Conservation (phyloP, 306 rosid genomes). For the Castanea sativa region DNA sequence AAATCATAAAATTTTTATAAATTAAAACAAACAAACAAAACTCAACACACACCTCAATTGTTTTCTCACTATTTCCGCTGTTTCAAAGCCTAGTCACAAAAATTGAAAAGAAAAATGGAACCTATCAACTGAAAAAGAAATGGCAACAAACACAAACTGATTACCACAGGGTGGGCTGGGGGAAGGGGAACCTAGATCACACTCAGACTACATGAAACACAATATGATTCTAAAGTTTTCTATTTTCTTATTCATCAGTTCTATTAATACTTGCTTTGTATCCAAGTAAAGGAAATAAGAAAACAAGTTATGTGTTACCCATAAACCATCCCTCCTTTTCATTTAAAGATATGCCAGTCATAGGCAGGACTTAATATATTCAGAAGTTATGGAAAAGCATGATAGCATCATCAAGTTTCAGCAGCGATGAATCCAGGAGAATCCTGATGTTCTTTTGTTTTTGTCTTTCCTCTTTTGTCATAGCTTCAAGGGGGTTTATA, state of each 20-base stretch:
- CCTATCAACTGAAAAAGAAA: background rate
- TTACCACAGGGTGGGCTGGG: background rate
- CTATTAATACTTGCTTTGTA: background rate
- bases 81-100: too few species aligned
- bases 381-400: conserved; percentile 95
- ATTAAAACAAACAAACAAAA: too few species aligned
- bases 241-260: background rate
- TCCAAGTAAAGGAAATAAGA: background rate
- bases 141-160: background rate
- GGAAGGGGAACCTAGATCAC: background rate
- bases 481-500: conserved; percentile 40
- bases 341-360: conserved; percentile 2
- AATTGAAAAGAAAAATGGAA: too few species aligned
- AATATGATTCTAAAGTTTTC: background rate
- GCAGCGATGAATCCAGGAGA: conserved; percentile 54
- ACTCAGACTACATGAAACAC: background rate
- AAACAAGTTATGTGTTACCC: background rate
- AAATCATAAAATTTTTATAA: too few species aligned
- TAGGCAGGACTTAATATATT: conserved; percentile 9
- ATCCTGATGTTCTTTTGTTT: conserved; percentile 28
- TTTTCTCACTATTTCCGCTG: too few species aligned
- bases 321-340: background rate
- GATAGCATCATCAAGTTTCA: conserved; percentile 80
- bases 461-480: conserved; percentile 37
- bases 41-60: too few species aligned